Evolutionary conservation across 2,329 filamentous ascomycete genomes (phyloP), one percentile per base, ranked within the genome.

Genomic region (Leptographium flavum): DNA sequence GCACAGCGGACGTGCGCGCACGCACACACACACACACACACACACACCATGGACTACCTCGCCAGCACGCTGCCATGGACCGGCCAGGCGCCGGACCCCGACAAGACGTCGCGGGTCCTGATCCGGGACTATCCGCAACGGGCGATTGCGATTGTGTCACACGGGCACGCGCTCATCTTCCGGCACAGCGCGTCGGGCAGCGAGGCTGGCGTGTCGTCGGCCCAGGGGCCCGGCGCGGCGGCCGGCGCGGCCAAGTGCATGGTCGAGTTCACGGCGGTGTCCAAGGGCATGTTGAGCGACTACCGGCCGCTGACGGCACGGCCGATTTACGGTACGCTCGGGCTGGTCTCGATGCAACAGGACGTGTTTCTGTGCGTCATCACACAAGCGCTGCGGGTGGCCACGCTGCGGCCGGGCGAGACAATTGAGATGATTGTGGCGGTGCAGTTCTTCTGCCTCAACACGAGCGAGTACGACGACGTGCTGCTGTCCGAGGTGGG

Each of bases 351-450:
- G 1, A 74, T 94, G 50, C 78, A 80, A 50, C 73, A 78, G 48
- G 87, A 95, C 66, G 81, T 95, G 14, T 96, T 96, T 60, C 69
- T 96, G 15, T 92, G 87, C 49, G 83, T 95, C 47, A 84, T 96
- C 44, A 93, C 84, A 25, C 77, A 79, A 39, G 83, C 86, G 32
- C 73, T 76, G 19, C 78, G 81, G 50, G 87, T 88, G 6, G 90
- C 88, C 15, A 87, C 78, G 1, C 73, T 95, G 40, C 74, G 87
- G 40, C 87, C 87, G 0, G 86, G 86, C 39, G 90, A 96, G 68
- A 90, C 83, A 4, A 81, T 95, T 22, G 84, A 92, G 64, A 80
- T 81, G 60, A 96, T 96, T 55, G 73, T 80, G 49, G 79, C 75
- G 19, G 90, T 95, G 47, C 85, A 92, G 52, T 96, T 96, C 60